These are phyloP conservation scores for Nicotiana tomentosiformis DNA, from an alignment of 257 asterid species.

Conservation along the genomic window DNA sequence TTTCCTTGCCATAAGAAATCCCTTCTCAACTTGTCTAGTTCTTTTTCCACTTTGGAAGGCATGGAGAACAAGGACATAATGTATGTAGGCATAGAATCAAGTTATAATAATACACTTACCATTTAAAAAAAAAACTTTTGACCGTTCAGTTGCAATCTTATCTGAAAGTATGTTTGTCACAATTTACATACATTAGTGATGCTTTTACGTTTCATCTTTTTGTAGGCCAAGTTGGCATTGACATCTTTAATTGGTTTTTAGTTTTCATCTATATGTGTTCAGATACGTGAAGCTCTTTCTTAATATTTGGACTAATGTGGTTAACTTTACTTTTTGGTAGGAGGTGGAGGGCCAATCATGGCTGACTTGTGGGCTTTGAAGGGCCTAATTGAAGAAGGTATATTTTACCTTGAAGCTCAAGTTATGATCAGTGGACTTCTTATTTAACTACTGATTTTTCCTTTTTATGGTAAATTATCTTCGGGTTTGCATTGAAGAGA, in stretches of 20 bases:
- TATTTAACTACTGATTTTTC: neutral
- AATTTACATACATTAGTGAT: neutral
- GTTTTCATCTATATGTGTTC: neutral
- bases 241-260: neutral
- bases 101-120: no score
- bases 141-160: neutral
- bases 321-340: conserved; percentile 32
- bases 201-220: neutral
- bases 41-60: no score
- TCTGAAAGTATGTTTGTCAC: neutral
- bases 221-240: neutral
- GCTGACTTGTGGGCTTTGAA: conserved; percentile 98
- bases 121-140: no score
- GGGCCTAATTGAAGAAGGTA: conserved; percentile 94
- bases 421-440: neutral
- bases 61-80: no score
- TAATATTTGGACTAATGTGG: neutral
- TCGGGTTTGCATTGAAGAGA: neutral
- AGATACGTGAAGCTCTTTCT: neutral
- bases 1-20: no score
- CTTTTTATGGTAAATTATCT: neutral
- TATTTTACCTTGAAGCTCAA: neutral
- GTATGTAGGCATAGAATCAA: neutral
- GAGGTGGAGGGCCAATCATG: conserved; percentile 99
- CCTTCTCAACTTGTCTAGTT: no score